Evolutionary conservation across 345 rosid species (phyloP), one percentile per base, ranked within the genome.

Genomic region (Physaria fendleri): DNA sequence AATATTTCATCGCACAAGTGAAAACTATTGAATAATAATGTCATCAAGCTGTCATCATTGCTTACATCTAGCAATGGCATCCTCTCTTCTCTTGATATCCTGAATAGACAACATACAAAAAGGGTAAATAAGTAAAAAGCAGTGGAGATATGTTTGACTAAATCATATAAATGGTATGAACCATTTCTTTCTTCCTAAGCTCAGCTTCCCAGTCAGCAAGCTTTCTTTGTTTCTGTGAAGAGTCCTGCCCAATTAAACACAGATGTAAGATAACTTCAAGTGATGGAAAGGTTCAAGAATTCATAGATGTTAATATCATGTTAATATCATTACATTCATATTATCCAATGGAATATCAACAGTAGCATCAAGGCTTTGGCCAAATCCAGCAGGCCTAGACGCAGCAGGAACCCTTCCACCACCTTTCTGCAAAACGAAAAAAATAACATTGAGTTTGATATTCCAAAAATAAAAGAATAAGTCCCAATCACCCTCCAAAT

Each of bases 131-230:
- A 40, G 56, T 3, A 64, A 11, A 44, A 35, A 1, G 2, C 20
- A 25, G 12, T 9, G 17, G 24, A 33, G 9, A 43, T 6, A 17
- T 22, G 2, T n/a, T 23, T 8, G 27, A 52, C 3, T 1, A 54
- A 55, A 2, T 10, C 24, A 18, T 43, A 27, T 25, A 1, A 25
- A 13, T 7, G 7, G n/a, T 47, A 74, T 39, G 4, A 17, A 87
- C 92, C 85, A 65, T 79, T 78, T 85, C 94, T 71, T 81, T 87
- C 82, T 80, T 84, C 56, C 81, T 94, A 64, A 94, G 86, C 62
- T 94, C 97, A 11, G 93, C 85, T 78, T 94, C 99, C 97, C 96
- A 84, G 2, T 84, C 65, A 51, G 87, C 81, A 41, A 94, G 88
- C 62, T 90, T 88, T 67, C 76, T 90, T 64, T 68, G 87, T 61